Evolutionary conservation across 495 filamentous ascomycete species (phyloP).

Genomic region (Daldinia bambusicola): DNA sequence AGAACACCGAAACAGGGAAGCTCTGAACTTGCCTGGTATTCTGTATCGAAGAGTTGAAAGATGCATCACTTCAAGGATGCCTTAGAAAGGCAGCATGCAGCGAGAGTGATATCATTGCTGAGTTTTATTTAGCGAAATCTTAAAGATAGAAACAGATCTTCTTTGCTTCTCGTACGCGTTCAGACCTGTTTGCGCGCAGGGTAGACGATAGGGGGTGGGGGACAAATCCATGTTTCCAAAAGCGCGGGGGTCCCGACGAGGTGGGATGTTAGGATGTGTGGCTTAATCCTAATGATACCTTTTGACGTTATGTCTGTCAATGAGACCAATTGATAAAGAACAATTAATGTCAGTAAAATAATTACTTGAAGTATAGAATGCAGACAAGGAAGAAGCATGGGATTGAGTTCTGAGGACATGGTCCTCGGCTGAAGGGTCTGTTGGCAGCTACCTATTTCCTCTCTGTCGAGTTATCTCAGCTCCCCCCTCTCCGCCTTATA

Average conservation of each 20-base stretch:
- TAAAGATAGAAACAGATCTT: slow-evolving; percentile 16
- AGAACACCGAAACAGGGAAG: neutral
- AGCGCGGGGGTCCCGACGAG: neutral
- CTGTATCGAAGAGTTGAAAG: neutral
- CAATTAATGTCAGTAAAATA: neutral
- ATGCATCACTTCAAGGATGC: neutral
- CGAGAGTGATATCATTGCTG: slow-evolving; percentile 11
- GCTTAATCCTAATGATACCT: slow-evolving; percentile 18
- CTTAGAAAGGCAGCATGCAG: neutral
- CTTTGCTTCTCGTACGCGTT: neutral
- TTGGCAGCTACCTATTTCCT: neutral
- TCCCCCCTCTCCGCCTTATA: neutral
- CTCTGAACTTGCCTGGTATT: too few relatives aligned
- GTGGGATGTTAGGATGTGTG: slow-evolving; percentile 1
- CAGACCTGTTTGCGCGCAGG: neutral
- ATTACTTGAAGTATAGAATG: neutral
- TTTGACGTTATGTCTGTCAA: neutral
- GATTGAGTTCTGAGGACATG: neutral
- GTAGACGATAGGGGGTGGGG: neutral
- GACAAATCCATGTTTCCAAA: neutral
- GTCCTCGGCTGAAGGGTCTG: too few relatives aligned
- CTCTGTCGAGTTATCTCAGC: neutral
- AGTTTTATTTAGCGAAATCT: slow-evolving; percentile 9
- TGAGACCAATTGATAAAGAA: too few relatives aligned
- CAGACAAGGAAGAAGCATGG: neutral